A percentile compares a stretch with the other conserved stretches of the same genome.
Conservation (phyloP, 371 early-diverging fungal genomes). For the Lichtheimia hyalospora region DNA sequence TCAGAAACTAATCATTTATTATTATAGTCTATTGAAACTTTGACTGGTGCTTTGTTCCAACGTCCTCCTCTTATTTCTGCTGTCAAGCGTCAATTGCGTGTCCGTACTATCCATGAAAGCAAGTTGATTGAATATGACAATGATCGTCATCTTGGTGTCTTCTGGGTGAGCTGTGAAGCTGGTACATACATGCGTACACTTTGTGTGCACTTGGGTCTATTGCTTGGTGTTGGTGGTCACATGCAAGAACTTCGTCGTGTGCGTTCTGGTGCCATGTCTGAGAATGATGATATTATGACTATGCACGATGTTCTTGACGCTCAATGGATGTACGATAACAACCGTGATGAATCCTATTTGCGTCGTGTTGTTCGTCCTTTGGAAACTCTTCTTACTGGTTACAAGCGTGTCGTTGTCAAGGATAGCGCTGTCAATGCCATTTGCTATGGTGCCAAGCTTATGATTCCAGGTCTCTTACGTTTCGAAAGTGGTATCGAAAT, state of each 20-base stretch:
- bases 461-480: conserved; percentile 97
- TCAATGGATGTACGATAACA: conserved; percentile 96
- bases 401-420: conserved; percentile 99
- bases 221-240: conserved; percentile 97
- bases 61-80: conserved; percentile 99
- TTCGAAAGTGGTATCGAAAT: conserved; percentile 97
- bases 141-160: conserved; percentile 93
- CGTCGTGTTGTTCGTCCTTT: conserved; percentile 97
- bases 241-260: conserved; percentile 99
- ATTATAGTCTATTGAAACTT: conserved; percentile 81
- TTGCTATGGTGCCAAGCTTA: conserved; percentile 99
- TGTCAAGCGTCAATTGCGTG: conserved; percentile 99
- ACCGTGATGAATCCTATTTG: conserved; percentile 87
- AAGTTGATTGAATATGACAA: conserved; percentile 97
- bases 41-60: conserved; percentile 99
- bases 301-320: conserved; percentile 99
- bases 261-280: conserved; percentile 92
- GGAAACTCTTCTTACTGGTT: conserved; percentile 93
- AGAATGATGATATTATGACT: conserved; percentile 95
- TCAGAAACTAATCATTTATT: neutral
- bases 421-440: conserved; percentile 99
- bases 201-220: conserved; percentile 98
- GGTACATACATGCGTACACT: conserved; percentile 99
- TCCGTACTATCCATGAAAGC: conserved; percentile 97
- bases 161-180: conserved; percentile 99